Conservation (phyloP, 2,329 filamentous ascomycete genomes). For the Penicillium hordei region DNA sequence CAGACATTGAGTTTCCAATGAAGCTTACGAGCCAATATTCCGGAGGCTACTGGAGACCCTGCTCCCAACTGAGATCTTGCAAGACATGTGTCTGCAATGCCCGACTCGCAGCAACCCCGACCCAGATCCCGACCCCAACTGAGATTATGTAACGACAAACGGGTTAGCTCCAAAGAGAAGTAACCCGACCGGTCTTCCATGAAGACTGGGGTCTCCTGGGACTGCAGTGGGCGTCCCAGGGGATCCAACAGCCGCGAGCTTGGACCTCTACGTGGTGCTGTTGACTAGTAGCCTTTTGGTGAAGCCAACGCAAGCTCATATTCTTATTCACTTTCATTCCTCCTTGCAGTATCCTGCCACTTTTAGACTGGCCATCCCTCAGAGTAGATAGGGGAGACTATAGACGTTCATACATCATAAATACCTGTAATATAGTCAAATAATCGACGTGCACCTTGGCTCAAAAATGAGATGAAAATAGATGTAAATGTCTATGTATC, state of each 20-base stretch:
- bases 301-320: slow-evolving; percentile 6
- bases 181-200: too few relatives aligned
- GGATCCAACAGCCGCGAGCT: slow-evolving; percentile 2
- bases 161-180: too few relatives aligned
- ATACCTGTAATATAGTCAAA: neutral
- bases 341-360: neutral
- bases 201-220: neutral
- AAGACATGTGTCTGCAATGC: too few relatives aligned
- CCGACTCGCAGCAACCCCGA: too few relatives aligned
- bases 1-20: too few relatives aligned
- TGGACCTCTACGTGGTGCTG: slow-evolving; percentile 9
- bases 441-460: neutral
- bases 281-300: slow-evolving; percentile 5
- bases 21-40: too few relatives aligned
- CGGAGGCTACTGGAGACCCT: too few relatives aligned
- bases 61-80: too few relatives aligned
- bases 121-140: too few relatives aligned
- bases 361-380: neutral
- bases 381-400: neutral
- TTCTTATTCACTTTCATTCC: neutral
- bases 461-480: neutral
- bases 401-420: accelerated
- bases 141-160: too few relatives aligned
- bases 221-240: neutral
- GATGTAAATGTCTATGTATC: neutral